Base-by-base conservation (phyloP, 805 yeast genomes). In the Saccharomyces eubayanus region DNA sequence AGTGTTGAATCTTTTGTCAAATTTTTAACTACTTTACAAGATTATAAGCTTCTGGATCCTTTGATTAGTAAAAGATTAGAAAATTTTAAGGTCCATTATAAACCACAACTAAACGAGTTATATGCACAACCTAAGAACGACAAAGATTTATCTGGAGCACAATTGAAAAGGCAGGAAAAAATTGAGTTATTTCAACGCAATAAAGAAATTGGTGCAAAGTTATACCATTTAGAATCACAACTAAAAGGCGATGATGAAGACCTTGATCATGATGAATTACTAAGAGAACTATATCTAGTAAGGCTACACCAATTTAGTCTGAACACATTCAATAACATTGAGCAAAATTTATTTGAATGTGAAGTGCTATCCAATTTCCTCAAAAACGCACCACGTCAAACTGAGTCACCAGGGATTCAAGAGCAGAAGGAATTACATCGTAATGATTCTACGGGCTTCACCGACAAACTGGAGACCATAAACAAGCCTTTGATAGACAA, bases 201-300 rank as follows among this genome's bases (percentile, higher is more conserved):
- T 56, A 84, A 80, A 65, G 77, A 75, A 43, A 69, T 87, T 51
- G 73, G 70, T 6, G 63, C 57, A 1, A 75, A 77, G 57, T 61
- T 89, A 4, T 60, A 66, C 10, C 53, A 70, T 1, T 63, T 87
- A 29, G 71, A 68, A 41, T 50, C 57, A 3, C 68, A 68, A 31
- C 64, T 70, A 3, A 73, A 69, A 28, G 58, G 56, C 12, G 71
- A 66, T 10, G 70, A 62, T 43, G 60, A 61, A 2, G 61, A 61
- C 21, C 92, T 85, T n/a, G 61, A 71, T 53, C 90, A 84, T 59
- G 96, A 89, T 50, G 96, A 87, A 48, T 62, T 70, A 0, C 70
- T 83, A 9, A 74, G 94, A 55, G 72, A 73, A 2, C 60, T 87
- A 1, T 81, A 80, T 60, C 49, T 81, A 5, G 82, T 81, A 53